Evolutionary conservation across 2,329 filamentous ascomycete genomes (phyloP).

Genomic region (Nigrospora sphaerica): DNA sequence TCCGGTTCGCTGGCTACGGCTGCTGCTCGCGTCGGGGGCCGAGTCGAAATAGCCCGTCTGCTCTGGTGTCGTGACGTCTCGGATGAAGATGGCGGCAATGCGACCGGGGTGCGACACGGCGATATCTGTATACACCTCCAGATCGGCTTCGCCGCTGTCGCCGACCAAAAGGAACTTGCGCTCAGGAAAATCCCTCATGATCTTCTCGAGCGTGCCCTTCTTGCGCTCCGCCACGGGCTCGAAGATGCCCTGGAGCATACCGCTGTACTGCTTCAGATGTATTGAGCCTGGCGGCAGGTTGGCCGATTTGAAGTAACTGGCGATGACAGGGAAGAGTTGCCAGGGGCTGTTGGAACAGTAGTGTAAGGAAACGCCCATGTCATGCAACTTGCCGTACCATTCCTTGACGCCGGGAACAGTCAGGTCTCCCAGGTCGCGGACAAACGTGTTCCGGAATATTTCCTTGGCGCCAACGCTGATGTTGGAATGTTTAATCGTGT

Average conservation of each 20-base stretch:
- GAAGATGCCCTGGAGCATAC: slow-evolving; percentile 97
- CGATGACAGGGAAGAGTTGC: slow-evolving; percentile 89
- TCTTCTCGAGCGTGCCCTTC: slow-evolving; percentile 76
- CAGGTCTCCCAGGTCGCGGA: slow-evolving; percentile 78
- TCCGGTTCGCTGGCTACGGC: slow-evolving; percentile 15
- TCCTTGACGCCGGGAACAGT: slow-evolving; percentile 68
- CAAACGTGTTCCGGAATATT: slow-evolving; percentile 94
- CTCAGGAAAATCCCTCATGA: slow-evolving; percentile 83
- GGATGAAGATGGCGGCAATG: slow-evolving; percentile 83
- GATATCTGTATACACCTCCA: slow-evolving; percentile 96
- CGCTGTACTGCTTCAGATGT: slow-evolving; percentile 91
- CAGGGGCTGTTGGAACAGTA: slow-evolving; percentile 99
- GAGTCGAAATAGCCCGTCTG: slow-evolving; percentile 72
- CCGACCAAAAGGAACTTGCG: slow-evolving; percentile 87
- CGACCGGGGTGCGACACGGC: slow-evolving; percentile 75
- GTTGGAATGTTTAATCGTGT: slow-evolving; percentile 93
- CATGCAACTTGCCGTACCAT: slow-evolving; percentile 76
- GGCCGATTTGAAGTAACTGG: slow-evolving; percentile 74
- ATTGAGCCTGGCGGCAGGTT: slow-evolving; percentile 83
- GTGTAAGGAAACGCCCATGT: slow-evolving; percentile 81
- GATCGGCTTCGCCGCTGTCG: slow-evolving; percentile 91
- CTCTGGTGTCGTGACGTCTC: slow-evolving; percentile 83
- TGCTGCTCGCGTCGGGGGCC: slow-evolving; percentile 23
- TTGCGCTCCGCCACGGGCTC: slow-evolving; percentile 95
- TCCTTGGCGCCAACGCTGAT: slow-evolving; percentile 82